A percentile compares a stretch with the other conserved stretches of the same genome.
These are phyloP conservation scores for Blastobotrys serpentis DNA, from an alignment of 1,139 yeast species.

Conservation along the genomic window DNA sequence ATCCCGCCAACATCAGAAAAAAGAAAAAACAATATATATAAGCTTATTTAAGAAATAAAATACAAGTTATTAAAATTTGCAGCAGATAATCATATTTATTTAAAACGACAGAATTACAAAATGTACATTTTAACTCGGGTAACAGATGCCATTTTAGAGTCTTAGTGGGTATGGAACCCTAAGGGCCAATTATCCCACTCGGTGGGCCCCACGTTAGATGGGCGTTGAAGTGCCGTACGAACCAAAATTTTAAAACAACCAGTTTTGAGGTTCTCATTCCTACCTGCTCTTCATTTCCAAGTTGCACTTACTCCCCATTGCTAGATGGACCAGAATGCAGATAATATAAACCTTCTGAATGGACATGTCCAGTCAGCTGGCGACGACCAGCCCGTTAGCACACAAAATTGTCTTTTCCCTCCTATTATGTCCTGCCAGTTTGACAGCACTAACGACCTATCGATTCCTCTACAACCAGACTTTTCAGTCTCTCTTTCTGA, in stretches of 20 bases:
- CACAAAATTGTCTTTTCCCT: conserved; percentile 27
- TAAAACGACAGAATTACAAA: too few relatives aligned
- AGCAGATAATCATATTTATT: too few relatives aligned
- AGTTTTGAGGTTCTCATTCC: too few relatives aligned
- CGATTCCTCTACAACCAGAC: conserved; percentile 31
- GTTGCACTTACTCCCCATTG: neutral
- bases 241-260: neutral
- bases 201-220: neutral
- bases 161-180: too few relatives aligned
- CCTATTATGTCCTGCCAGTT: conserved; percentile 28
- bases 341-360: neutral
- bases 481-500: conserved; percentile 18
- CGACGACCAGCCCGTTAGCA: too few relatives aligned
- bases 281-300: neutral
- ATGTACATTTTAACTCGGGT: too few relatives aligned
- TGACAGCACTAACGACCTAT: conserved; percentile 19
- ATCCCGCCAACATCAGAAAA: neutral
- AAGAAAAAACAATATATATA: too few relatives aligned
- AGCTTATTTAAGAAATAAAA: too few relatives aligned
- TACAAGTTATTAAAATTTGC: too few relatives aligned
- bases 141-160: too few relatives aligned
- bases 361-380: neutral
- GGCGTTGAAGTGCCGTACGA: conserved; percentile 6
- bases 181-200: neutral
- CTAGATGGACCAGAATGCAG: neutral